Base-by-base conservation (phyloP, 1,284 basidiomycete species). In the Austroboletus novae-zelandiae region DNA sequence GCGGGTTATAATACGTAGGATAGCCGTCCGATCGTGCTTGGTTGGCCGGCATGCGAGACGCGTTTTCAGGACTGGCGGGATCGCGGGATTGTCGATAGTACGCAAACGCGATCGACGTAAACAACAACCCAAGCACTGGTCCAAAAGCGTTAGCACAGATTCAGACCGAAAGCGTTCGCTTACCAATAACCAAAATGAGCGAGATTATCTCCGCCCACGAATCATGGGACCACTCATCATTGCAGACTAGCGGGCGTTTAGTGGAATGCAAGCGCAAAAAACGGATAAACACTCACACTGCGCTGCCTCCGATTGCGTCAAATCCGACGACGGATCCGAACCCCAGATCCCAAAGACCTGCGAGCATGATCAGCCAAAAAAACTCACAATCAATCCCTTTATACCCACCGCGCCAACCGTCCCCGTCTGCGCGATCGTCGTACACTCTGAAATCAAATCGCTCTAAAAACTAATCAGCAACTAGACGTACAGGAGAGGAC, bases 61-160 rank as follows among this genome's bases (percentile, higher is more conserved):
- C 53, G 58, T 71, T 73, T n/a, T 56, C 73, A 47, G 64, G 64
- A 23, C 72, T 73, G 6, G 67, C 59, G 0, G 89, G 87, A 64
- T 91, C 86, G 29, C 80, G 74, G 9, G 81, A 62, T 70, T 92
- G 89, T 23, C 82, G 80, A 64, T 86, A 84, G 71, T 83, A 92
- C 9, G 75, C 73, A 61, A 84, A 84, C 1, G 81, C 78, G 56
- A 87, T 66, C 45, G 77, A 58, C 34, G 79, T 74, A 72, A 89
- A 88, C 47, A 89, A 62, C 18, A 74, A 55, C 48, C 82, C 72
- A 36, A 83, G 59, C 44, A 79, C 80, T 83, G 51, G 2, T 25
- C 1, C 32, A 29, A 43, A 23, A 27, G 25, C 15, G 15, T 34
- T 11, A 34, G 15, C 15, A 20, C 27, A 40, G 8, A 7, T 27